Percentiles rank a stretch among this genome's conserved stretches.
These are phyloP conservation scores for Chlamydomonas sp. DNA, from an alignment of 139 green algal genomes.

Conservation along the genomic window DNA sequence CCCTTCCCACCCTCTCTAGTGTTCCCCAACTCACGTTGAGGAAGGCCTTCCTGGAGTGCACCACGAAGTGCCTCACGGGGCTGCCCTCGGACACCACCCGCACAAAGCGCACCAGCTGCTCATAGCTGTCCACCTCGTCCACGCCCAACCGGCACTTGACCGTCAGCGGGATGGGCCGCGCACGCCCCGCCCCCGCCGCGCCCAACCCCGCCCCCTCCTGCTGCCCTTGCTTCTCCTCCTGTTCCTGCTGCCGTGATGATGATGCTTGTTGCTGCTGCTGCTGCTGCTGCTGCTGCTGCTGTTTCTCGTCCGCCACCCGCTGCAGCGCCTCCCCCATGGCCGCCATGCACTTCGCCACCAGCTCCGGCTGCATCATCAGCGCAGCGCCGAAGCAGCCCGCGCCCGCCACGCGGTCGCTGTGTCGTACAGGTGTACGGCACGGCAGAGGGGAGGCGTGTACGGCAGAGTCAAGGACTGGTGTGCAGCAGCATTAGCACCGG, in stretches of 20 bases:
- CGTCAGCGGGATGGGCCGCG: constrained; percentile 61
- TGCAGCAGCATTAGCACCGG: too few relatives aligned
- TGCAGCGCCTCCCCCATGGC: constrained; percentile 61
- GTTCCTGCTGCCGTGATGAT: background rate
- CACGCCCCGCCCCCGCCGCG: constrained; percentile 7
- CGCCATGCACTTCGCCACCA: constrained; percentile 80
- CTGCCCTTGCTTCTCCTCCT: background rate
- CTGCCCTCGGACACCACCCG: constrained; percentile 69
- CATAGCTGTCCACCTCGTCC: constrained; percentile 73
- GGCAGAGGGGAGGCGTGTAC: background rate
- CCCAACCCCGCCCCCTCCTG: background rate
- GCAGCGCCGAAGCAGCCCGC: constrained; percentile 92
- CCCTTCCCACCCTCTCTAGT: too few relatives aligned
- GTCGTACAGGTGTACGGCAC: background rate
- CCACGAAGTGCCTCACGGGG: constrained; percentile 86
- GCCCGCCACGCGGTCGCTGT: constrained; percentile 85
- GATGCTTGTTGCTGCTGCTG: background rate
- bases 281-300: background rate
- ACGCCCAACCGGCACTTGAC: constrained; percentile 92
- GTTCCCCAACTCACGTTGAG: constrained; percentile 63
- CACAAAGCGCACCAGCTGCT: constrained; percentile 77
- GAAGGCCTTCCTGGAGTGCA: constrained; percentile 95
- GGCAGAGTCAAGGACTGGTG: background rate
- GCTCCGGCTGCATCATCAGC: constrained; percentile 85
- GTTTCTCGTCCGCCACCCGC: background rate